Base-by-base conservation (phyloP, 2,329 filamentous ascomycete genomes). In the Fusarium chaquense region DNA sequence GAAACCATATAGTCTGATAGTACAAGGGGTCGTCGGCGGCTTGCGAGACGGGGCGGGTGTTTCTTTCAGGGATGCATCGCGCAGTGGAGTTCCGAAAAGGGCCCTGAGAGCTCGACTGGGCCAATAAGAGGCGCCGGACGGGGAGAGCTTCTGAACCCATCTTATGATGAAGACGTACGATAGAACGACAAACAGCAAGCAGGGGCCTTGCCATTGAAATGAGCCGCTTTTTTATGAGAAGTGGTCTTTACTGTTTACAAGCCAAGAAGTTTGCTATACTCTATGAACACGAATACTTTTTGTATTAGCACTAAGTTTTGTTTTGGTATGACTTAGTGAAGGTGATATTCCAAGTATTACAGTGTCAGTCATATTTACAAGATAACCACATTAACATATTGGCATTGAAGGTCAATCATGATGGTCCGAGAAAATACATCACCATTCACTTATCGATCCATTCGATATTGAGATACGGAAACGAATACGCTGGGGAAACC, bases 341-440 rank as follows among this genome's bases (percentile, higher is more conserved):
- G 35, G 62, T 60, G 45, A 43, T 35, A 63, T 63, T 62, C 49
- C 58, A 67, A 70, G 56, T 56, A 67, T 54, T 64, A 56, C 54
- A 59, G 24, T 32, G 73, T 74, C 70, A 59, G 64, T 51, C 54
- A 66, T 72, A 52, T 73, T 71, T 70, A 64, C 46, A 45, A 35
- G 52, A 67, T 11, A 30, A 3, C 10, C 16, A 11, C 12, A 51
- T 40, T 3, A 26, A n/a, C 28, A 12, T 9, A 20, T 24, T n/a
- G 6, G 13, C 20, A 44, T 20, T 28, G 36, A 5, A 40, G 33
- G n/a, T 57, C 18, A 9, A 55, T n/a, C 4, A 45, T 40, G 26
- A 32, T 44, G 43, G 38, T 35, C 49, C 28, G 38, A 32, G 12
- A 64, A 45, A 28, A 18, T 5, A 44, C 28, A 22, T 41, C 30